Evolutionary conservation across 1,284 basidiomycete species (phyloP).

Genomic region (Coniferiporia sulphurascens): DNA sequence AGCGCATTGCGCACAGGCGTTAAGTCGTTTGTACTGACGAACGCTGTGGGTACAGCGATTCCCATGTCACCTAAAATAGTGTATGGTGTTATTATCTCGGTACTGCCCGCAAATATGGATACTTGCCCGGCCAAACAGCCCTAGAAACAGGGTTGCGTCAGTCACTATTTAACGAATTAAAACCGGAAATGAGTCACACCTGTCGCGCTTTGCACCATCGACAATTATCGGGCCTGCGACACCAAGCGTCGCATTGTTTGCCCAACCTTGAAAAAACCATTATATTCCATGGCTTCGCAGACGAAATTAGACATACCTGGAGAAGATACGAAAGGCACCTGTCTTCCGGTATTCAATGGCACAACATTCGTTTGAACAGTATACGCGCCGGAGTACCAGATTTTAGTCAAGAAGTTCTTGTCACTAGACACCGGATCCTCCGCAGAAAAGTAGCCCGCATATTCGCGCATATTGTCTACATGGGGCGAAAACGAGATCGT

Average conservation of each 20-base stretch:
- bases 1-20: slow-evolving; percentile 51
- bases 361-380: slow-evolving; percentile 59
- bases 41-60: slow-evolving; percentile 55
- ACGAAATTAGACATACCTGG: slow-evolving; percentile 23
- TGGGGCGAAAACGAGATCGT: slow-evolving; percentile 55
- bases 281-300: slow-evolving; percentile 23
- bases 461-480: slow-evolving; percentile 44
- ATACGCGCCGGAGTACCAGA: slow-evolving; percentile 60
- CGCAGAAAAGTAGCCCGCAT: slow-evolving; percentile 53
- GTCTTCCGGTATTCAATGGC: slow-evolving; percentile 47
- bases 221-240: slow-evolving; percentile 58
- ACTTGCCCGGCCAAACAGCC: slow-evolving; percentile 52
- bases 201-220: slow-evolving; percentile 57
- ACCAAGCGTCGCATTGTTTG: slow-evolving; percentile 51
- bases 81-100: neutral
- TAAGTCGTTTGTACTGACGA: slow-evolving; percentile 56
- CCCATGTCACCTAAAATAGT: slow-evolving; percentile 49
- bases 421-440: slow-evolving; percentile 43
- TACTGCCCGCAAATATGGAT: neutral
- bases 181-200: slow-evolving; percentile 28
- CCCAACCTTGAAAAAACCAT: slow-evolving; percentile 40
- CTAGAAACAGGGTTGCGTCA: slow-evolving; percentile 24
- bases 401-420: slow-evolving; percentile 47
- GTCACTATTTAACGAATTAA: neutral
- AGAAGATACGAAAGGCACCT: slow-evolving; percentile 39